Evolutionary conservation across 1,284 basidiomycete species (phyloP), one percentile per base, ranked within the genome.

Genomic region (Xanthoconium separans): DNA sequence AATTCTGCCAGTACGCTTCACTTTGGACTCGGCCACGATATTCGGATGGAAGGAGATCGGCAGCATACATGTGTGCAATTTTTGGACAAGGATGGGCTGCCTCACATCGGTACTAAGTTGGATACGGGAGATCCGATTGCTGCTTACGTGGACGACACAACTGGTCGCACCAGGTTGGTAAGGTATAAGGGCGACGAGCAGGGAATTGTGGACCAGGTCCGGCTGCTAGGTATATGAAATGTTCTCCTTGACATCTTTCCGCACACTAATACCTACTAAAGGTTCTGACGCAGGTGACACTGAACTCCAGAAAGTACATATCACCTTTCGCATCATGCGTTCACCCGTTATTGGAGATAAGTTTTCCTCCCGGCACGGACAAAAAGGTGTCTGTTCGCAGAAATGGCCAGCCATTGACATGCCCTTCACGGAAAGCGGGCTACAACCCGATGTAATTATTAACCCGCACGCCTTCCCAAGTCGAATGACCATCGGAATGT

Each of bases 401-500:
- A 98, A 98, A 75, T 99, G 95, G 93, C 96, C 97, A 3, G 85
- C 89, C 33, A 78, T 98, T 61, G 97, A 99, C 72, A 98, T 99
- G 97, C 97, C 97, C 9, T 99, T 99, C 79, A 89, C 87, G 60
- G 97, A 99, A 76, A 96, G 93, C 60, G 97, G 97, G 13, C 95
- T 99, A 84, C 96, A 98, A 73, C 97, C 97, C 2, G 97, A 99
- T 72, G 87, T 99, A 51, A 99, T 99, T 72, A 99, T 99, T 79
- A 99, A 99, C 74, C 97, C 97, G 33, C 97, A 99, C 72, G 97
- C 97, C 20, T 99, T 99, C 81, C 97, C 97, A 2, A 93, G 89
- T 77, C 93, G 97, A 64, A 99, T 99, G 97, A 99, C 97, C 8
- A 99, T 99, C 65, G 97, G 97, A 55, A 99, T 99, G 97, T 87